Evolutionary conservation across 2,329 filamentous ascomycete genomes (phyloP), one percentile per base, ranked within the genome.

Genomic region (Ophiostoma sp.): DNA sequence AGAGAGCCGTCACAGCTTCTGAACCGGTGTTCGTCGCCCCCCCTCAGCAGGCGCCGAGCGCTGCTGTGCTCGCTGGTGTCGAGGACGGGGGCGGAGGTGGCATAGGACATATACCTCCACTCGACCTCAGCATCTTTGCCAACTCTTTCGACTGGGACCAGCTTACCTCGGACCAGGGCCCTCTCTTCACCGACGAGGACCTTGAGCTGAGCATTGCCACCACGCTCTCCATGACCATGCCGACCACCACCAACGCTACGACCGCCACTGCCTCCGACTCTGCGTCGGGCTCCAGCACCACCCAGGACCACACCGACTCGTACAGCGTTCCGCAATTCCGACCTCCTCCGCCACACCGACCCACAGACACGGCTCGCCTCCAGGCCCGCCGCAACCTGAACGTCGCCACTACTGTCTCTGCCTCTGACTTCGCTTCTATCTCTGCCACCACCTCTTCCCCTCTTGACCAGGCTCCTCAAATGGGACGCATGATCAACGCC

Each of bases 81-180:
- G 68, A 68, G 8, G 69, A 59, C 33, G 33, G 69, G 6, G 72
- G 72, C n/a, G 69, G 72, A 5, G 61, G 25, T 50, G 39, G 69
- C 25, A 12, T 25, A n/a, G 50, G 64, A 19, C 25, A 39, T 39
- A 48, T 61, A 69, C 25, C 50, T 11, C 55, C 57, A 7, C 45
- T 63, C 36, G 48, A 57, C 25, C 15, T 68, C 9, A 59, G 42
- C 50, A 69, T 74, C 50, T 63, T 75, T 11, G 17, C 61, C 1
- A 70, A 74, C 64, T 71, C 72, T 1, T 73, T 75, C 12, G 74
- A 76, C 69, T 76, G 75, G 75, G 15, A 57, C 2, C 33, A 70
- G 25, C 22, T 72, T 15, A 12, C 42, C 3, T 71, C 72, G 6
- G 69, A 69, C 63, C 52, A 73, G 22, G 69, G 64, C 36, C 28